phyloP scores from a whole-genome alignment of 768 basidiomycete species.

The Kwoniella mangroviensis region DNA sequence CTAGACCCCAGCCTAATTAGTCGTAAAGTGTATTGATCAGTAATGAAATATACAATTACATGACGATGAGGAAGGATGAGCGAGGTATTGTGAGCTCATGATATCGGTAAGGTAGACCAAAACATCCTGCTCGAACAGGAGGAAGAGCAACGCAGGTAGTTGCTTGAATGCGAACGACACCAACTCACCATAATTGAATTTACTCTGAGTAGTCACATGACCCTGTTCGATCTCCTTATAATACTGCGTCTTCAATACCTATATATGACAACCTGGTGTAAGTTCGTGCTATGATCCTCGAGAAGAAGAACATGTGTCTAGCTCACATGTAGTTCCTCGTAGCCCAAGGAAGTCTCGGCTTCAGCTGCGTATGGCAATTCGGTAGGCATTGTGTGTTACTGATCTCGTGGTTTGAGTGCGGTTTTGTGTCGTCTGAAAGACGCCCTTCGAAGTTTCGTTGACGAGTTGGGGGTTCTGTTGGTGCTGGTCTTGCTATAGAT shows the following conservation, averaged over 20 bases:
- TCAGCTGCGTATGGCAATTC: slow-evolving; percentile 96
- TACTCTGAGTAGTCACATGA: slow-evolving; percentile 90
- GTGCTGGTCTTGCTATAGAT: too few relatives aligned
- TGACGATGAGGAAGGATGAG: too few relatives aligned
- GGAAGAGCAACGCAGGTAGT: too few relatives aligned
- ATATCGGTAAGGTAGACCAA: too few relatives aligned
- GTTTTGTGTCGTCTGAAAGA: neutral
- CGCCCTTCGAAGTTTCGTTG: too few relatives aligned
- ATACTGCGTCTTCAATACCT: slow-evolving; percentile 87
- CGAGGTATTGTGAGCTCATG: too few relatives aligned
- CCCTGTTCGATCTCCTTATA: slow-evolving; percentile 81
- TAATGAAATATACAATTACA: neutral
- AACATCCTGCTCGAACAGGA: too few relatives aligned
- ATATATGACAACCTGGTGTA: neutral
- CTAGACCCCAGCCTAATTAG: slow-evolving; percentile 66
- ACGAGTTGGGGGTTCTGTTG: too few relatives aligned
- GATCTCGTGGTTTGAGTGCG: neutral
- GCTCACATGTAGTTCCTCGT: slow-evolving; percentile 84
- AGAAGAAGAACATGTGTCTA: neutral
- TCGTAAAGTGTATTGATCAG: too few relatives aligned
- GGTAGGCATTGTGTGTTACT: slow-evolving; percentile 60
- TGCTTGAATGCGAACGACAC: neutral
- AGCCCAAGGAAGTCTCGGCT: slow-evolving; percentile 83
- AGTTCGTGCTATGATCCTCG: neutral
- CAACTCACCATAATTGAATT: slow-evolving; percentile 85